Evolutionary conservation across 2,329 filamentous ascomycete species (phyloP), one percentile per base, ranked within the genome.

Genomic region (Hortaea werneckii): DNA sequence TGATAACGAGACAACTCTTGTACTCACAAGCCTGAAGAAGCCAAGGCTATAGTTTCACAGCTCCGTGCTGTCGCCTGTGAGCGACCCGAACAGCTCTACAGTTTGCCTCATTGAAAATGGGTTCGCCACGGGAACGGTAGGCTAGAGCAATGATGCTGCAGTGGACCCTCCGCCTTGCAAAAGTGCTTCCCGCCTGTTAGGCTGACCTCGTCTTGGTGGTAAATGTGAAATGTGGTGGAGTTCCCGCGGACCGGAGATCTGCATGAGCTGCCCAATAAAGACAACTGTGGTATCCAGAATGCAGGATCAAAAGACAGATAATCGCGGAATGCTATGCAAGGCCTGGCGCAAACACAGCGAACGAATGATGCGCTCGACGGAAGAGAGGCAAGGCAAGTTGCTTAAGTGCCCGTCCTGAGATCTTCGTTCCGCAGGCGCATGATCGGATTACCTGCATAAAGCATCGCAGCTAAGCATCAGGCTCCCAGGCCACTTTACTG

Each of bases 81-180:
- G 32, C 32, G n/a, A 35, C 32, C 32, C 20, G 20, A 20, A 20
- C 20, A 20, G 20, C 20, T 20, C 20, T 20, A 20, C 20, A 20
- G 20, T 20, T 20, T 20, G 20, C 20, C 20, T 20, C 20, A 20
- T 20, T 20, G 32, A n/a, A n/a, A 35, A n/a, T 2, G 32, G 32
- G 47, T 45, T 51, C 40, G 42, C 53, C 51, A 48, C 46, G 50
- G 51, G 43, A 45, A 38, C 44, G 52, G 51, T 50, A 52, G 46
- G 40, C 30, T 44, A 44, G 27, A 13, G 27, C 29, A n/a, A 43
- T 49, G 38, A 20, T 42, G 45, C 46, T 10, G 26, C 35, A 38
- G 42, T 30, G 40, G 20, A 20, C 20, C 20, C 20, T 20, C 20
- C 20, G 20, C 20, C 20, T 20, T 20, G 20, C 20, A 2, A 20